Conservation (phyloP, 805 yeast species). For the Lipomyces anomalus region DNA sequence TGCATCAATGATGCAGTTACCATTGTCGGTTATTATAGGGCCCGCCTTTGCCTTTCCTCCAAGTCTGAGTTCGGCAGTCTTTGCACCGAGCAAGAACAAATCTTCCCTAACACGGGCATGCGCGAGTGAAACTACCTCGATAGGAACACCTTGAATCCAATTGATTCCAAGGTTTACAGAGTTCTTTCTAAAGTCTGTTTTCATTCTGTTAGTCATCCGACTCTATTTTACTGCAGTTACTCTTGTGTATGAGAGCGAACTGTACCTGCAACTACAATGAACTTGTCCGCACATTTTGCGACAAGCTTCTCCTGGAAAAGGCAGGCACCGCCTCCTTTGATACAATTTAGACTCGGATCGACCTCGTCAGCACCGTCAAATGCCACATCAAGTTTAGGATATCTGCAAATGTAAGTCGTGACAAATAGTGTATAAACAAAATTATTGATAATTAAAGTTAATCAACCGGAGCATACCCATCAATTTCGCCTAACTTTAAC, state of each 20-base stretch:
- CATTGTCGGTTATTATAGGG: slow-evolving; percentile 92
- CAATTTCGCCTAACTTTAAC: slow-evolving; percentile 69
- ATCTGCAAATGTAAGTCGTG: slow-evolving; percentile 6
- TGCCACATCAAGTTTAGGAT: slow-evolving; percentile 76
- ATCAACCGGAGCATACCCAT: slow-evolving; percentile 46
- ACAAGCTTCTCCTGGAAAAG: slow-evolving; percentile 93
- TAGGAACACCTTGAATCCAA: slow-evolving; percentile 91
- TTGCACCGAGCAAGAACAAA: slow-evolving; percentile 58
- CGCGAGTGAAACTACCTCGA: slow-evolving; percentile 88
- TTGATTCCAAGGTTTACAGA: slow-evolving; percentile 65
- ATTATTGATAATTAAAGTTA: background rate
- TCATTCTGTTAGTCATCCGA: background rate
- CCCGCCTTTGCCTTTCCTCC: slow-evolving; percentile 95
- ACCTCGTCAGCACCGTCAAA: slow-evolving; percentile 99
- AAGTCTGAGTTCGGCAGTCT: slow-evolving; percentile 59
- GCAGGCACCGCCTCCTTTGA: slow-evolving; percentile 99
- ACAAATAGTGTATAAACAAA: too few species aligned
- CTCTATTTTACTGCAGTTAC: background rate
- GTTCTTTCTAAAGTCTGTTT: slow-evolving; percentile 84
- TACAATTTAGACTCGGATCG: slow-evolving; percentile 71
- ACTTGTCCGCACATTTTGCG: slow-evolving; percentile 68
- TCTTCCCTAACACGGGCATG: slow-evolving; percentile 69
- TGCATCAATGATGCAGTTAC: slow-evolving; percentile 88
- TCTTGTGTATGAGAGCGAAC: too few species aligned
- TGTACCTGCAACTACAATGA: slow-evolving; percentile 86